Evolutionary conservation across 2,329 filamentous ascomycete genomes (phyloP), one percentile per base, ranked within the genome.

Genomic region (Aspergillus viridinutans): DNA sequence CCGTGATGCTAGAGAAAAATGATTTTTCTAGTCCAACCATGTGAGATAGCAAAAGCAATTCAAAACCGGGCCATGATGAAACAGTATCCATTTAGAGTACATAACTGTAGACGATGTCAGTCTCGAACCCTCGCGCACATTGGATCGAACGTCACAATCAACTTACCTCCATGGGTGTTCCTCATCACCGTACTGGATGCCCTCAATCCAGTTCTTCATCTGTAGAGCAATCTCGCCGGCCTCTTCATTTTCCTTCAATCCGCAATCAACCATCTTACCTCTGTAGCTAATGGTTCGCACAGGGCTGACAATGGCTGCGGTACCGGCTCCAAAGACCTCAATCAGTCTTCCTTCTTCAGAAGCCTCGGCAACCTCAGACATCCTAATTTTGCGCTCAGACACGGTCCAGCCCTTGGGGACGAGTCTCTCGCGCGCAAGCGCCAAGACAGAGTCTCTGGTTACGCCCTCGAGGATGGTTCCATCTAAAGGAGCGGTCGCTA

Each of bases 121-220:
- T 25, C 21, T 47, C 21, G 43, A 6, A 17, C 23, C 40, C 14
- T 47, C 14, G 14, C 23, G 23, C 43, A 14, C 12, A 8, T 47
- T 23, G 21, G 12, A 23, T 47, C 10, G 7, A 47, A 28, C n/a
- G 23, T 20, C 21, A 23, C 10, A 23, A 48, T 43, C 38, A 45
- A 70, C 78, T 74, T 86, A 87, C 81, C 92, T 97, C 94, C 94
- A 99, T 64, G 87, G 83, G 74, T 97, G 91, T 72, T 90, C 85
- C 76, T 93, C 89, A 63, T 97, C 92, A 61, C 94, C 94, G 72
- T 97, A 97, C 79, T 97, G 93, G 65, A 95, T 92, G 28, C 80
- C 88, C 80, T 96, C 92, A 61, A 99, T 97, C 94, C 94, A 99
- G 68, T 88, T 85, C 85, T 96, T 96, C 88, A 99, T 92, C 75